Conservation (phyloP, 306 rosid genomes). For the Adenanthera pavonina region DNA sequence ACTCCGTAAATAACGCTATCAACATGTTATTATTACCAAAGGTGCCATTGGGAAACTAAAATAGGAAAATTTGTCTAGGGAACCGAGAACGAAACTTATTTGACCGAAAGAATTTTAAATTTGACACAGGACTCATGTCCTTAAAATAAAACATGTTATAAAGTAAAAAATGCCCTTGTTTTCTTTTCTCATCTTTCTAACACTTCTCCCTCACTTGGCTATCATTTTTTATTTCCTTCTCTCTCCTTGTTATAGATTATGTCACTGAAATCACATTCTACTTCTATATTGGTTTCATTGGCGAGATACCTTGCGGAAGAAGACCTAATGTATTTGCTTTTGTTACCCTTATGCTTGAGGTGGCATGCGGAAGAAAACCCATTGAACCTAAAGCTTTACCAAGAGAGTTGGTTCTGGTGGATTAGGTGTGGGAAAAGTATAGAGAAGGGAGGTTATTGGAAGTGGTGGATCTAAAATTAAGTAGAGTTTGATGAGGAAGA, state of each 20-base stretch:
- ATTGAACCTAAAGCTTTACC: constrained; percentile 58
- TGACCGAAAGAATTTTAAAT: no score
- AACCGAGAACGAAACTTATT: no score
- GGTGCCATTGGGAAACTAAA: constrained; percentile 3
- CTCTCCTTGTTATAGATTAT: no score
- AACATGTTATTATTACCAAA: constrained; percentile 12
- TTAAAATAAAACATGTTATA: no score
- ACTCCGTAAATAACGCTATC: constrained; percentile 24
- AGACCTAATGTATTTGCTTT: constrained; percentile 73
- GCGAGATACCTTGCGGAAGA: constrained; percentile 72
- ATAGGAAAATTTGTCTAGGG: no score
- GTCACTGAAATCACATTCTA: constrained; percentile 78
- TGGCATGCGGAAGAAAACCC: constrained; percentile 69
- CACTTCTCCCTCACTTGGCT: no score
- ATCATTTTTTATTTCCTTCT: no score
- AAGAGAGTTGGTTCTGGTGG: constrained; percentile 67
- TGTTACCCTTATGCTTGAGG: constrained; percentile 81
- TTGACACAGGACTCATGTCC: no score
- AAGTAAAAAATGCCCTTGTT: no score
- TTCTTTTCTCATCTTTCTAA: no score
- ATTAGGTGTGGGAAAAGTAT: constrained; percentile 74
- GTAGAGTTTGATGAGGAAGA: constrained; percentile 54
- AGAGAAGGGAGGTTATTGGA: constrained; percentile 53
- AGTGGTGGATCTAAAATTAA: constrained; percentile 57
- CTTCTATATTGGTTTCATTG: constrained; percentile 79